Evolutionary conservation across 148 eudicot genomes (phyloP).

Genomic region (Nepenthes mirabilis): DNA sequence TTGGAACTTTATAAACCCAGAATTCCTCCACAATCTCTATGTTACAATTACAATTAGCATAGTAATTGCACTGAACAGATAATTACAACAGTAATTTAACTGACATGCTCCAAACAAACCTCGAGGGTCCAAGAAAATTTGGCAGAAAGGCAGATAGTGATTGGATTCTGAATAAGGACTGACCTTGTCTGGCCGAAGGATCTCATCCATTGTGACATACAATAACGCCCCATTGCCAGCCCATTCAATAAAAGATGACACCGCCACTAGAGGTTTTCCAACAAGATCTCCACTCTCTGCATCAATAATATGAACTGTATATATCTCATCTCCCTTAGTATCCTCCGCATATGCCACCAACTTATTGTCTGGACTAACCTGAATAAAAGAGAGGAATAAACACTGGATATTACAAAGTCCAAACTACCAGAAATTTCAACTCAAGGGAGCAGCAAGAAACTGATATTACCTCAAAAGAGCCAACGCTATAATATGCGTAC

Average conservation of each 20-base stretch:
- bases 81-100: no score
- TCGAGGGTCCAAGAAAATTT: background rate
- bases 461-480: slow-evolving; percentile 43
- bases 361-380: slow-evolving; percentile 80
- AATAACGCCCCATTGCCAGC: slow-evolving; percentile 73
- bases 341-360: slow-evolving; percentile 92
- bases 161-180: background rate
- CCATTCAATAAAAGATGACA: slow-evolving; percentile 66
- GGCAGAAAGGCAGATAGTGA: background rate
- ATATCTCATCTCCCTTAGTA: slow-evolving; percentile 87
- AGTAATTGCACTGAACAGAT: no score
- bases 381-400: slow-evolving; percentile 7
- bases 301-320: slow-evolving; percentile 54
- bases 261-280: slow-evolving; percentile 58
- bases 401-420: background rate
- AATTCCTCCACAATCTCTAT: no score
- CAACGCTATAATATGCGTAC: slow-evolving; percentile 47
- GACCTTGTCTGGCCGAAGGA: slow-evolving; percentile 85
- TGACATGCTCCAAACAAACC: no score
- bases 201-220: slow-evolving; percentile 75
- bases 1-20: no score
- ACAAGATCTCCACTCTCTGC: slow-evolving; percentile 42
- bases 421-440: background rate
- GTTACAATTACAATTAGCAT: no score
- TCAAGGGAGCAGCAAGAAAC: background rate